These are phyloP conservation scores for Raffaelea ambrosiae DNA, from an alignment of 2,329 filamentous ascomycete genomes.

Conservation along the genomic window DNA sequence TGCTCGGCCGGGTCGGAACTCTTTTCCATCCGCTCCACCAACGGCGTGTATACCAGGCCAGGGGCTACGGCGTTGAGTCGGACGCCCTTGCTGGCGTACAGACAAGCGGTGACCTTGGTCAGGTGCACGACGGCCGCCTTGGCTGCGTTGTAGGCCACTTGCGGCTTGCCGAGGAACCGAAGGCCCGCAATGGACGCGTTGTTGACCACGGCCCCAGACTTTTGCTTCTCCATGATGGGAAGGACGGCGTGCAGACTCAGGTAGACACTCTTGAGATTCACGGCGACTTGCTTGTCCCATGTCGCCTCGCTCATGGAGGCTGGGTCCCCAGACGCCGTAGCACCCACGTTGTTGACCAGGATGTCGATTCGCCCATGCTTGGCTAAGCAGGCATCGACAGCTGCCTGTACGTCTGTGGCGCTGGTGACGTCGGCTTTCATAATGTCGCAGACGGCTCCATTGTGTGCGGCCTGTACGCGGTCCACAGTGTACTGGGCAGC, in stretches of 20 bases:
- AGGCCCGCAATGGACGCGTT: slow-evolving; percentile 34
- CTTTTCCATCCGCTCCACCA: slow-evolving; percentile 29
- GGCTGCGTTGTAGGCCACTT: slow-evolving; percentile 63
- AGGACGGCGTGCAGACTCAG: slow-evolving; percentile 33
- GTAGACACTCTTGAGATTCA: slow-evolving; percentile 41
- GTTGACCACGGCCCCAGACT: slow-evolving; percentile 24
- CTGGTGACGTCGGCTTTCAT: slow-evolving; percentile 40
- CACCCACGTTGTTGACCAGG: slow-evolving; percentile 56
- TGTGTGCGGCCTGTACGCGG: slow-evolving; percentile 18
- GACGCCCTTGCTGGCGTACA: slow-evolving; percentile 69
- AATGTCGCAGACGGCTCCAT: slow-evolving; percentile 18
- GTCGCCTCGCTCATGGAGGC: slow-evolving; percentile 30
- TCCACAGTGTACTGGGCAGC: slow-evolving; percentile 22
- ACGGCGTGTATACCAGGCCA: slow-evolving; percentile 58
- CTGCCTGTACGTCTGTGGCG: slow-evolving; percentile 37
- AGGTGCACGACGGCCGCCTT: slow-evolving; percentile 56
- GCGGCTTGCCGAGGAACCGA: slow-evolving; percentile 45
- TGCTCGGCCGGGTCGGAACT: slow-evolving; percentile 30
- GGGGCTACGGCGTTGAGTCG: slow-evolving; percentile 63
- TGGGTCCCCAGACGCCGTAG: slow-evolving; percentile 34
- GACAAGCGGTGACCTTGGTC: slow-evolving; percentile 42
- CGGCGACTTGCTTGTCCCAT: slow-evolving; percentile 35
- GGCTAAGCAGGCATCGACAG: slow-evolving; percentile 31
- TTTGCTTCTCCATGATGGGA: slow-evolving; percentile 36
- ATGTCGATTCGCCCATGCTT: slow-evolving; percentile 51